Conservation (phyloP, 106 monocot species). For the Iris macrosiphon region DNA sequence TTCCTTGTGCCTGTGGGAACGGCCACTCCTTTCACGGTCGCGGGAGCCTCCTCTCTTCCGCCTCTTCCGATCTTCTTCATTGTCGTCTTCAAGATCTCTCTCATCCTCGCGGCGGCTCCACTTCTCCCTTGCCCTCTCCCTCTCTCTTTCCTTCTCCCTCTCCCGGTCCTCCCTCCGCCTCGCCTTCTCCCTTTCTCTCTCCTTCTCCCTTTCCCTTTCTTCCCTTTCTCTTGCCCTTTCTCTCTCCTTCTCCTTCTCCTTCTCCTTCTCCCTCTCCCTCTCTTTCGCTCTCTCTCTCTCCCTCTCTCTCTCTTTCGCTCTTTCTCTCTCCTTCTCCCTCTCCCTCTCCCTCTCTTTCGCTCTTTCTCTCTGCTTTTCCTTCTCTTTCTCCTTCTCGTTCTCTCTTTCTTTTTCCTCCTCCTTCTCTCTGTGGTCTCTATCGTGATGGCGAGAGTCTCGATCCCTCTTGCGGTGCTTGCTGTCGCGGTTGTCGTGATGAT, state of each 20-base stretch:
- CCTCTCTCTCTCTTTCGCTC: slow-evolving; percentile 16
- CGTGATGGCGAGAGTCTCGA: slow-evolving; percentile 16
- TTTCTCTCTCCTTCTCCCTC: slow-evolving; percentile 10
- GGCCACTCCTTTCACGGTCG: slow-evolving; percentile 27
- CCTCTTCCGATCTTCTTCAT: slow-evolving; percentile 42
- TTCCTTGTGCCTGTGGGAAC: slow-evolving; percentile 31
- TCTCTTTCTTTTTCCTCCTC: slow-evolving; percentile 3
- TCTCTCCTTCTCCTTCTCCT: slow-evolving; percentile 5
- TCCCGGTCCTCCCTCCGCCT: slow-evolving; percentile 6
- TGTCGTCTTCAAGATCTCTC: slow-evolving; percentile 28
- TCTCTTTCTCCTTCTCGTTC: background rate
- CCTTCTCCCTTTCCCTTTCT: slow-evolving; percentile 12
- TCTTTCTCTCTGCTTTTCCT: slow-evolving; percentile 1
- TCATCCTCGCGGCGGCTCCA: slow-evolving; percentile 23
- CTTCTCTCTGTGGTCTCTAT: background rate
- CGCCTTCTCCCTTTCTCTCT: slow-evolving; percentile 5
- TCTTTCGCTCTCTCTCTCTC: background rate
- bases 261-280: slow-evolving; percentile 6
- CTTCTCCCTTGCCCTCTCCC: slow-evolving; percentile 14
- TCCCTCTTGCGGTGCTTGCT: slow-evolving; percentile 4
- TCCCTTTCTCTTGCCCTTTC: slow-evolving; percentile 14
- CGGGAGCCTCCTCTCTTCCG: slow-evolving; percentile 33
- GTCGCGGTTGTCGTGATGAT: slow-evolving; percentile 9
- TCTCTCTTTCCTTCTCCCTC: slow-evolving; percentile 6
- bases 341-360: slow-evolving; percentile 15